phyloP scores from a whole-genome alignment of 2,329 filamentous ascomycete genomes.

The Fusarium sp. region DNA sequence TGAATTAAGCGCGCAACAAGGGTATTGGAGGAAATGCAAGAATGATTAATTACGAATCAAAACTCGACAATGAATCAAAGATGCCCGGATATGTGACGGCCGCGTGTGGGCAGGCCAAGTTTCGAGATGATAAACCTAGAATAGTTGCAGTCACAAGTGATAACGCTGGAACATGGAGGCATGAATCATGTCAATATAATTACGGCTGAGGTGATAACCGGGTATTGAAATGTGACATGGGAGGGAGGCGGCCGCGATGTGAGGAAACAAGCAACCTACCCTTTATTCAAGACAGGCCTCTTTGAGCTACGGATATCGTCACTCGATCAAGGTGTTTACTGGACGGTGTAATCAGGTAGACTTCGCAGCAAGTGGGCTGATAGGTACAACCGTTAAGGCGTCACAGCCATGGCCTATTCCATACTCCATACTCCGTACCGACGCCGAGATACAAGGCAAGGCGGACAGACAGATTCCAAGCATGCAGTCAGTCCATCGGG shows the following conservation, averaged over 20 bases:
- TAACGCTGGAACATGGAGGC: background rate
- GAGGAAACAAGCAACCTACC: background rate
- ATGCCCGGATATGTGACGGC: conserved; percentile 29
- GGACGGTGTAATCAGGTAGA: conserved; percentile 12
- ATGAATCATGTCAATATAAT: conserved; percentile 19
- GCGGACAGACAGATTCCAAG: conserved; percentile 15
- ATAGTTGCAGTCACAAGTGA: conserved; percentile 11
- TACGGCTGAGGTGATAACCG: conserved; percentile 17
- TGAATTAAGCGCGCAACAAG: conserved; percentile 39
- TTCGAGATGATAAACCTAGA: conserved; percentile 25
- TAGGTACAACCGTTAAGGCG: background rate
- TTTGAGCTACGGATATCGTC: background rate
- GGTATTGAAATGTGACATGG: conserved; percentile 12
- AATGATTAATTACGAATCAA: conserved; percentile 36
- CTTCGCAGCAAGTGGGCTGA: conserved; percentile 20
- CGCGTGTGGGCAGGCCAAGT: conserved; percentile 31
- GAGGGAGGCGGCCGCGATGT: background rate
- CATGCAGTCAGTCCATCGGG: conserved; percentile 24
- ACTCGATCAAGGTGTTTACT: background rate
- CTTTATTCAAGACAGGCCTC: conserved; percentile 7
- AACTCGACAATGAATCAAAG: background rate
- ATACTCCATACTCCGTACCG: background rate
- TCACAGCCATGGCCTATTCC: background rate
- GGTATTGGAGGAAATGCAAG: conserved; percentile 19
- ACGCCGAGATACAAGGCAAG: conserved; percentile 17